A percentile compares a stretch with the other conserved stretches of the same genome.
Conservation (phyloP, 78 protist species). For the Dictyostelium citrinum region DNA sequence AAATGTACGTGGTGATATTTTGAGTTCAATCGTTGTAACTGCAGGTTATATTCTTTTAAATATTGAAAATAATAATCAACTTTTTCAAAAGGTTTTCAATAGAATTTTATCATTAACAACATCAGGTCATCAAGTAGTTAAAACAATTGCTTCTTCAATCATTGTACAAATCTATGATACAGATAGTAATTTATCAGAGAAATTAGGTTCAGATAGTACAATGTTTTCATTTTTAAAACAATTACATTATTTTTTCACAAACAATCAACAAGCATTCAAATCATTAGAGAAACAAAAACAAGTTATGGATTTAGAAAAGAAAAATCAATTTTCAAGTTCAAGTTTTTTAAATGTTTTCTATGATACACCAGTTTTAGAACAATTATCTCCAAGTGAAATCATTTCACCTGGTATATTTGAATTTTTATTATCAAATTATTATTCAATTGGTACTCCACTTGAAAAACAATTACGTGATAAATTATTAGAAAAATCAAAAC, state of each 20-base stretch:
- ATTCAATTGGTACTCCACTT: background rate
- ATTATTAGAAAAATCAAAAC: slow-evolving; percentile 13
- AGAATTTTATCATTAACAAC: slow-evolving; percentile 21
- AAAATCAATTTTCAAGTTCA: background rate
- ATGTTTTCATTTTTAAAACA: slow-evolving; percentile 11
- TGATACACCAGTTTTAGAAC: slow-evolving; percentile 36
- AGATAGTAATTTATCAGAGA: background rate
- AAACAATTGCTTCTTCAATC: slow-evolving; percentile 9
- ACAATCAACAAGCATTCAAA: slow-evolving; percentile 32
- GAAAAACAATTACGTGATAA: background rate
- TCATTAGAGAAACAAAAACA: slow-evolving; percentile 15
- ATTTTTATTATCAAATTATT: background rate
- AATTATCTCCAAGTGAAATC: slow-evolving; percentile 15
- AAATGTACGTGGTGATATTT: slow-evolving; percentile 66
- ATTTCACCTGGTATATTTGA: slow-evolving; percentile 42
- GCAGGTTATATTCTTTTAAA: slow-evolving; percentile 22
- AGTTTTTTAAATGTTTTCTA: slow-evolving; percentile 18
- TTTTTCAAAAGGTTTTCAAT: background rate
- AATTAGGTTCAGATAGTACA: background rate
- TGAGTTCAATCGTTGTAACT: slow-evolving; percentile 6
- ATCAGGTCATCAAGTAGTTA: slow-evolving; percentile 32
- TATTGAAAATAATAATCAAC: background rate
- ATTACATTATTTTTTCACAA: slow-evolving; percentile 19
- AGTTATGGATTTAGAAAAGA: background rate
- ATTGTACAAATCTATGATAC: background rate